Evolutionary conservation across 352 stramenopile species (phyloP).

Genomic region (Globisporangium nunn): DNA sequence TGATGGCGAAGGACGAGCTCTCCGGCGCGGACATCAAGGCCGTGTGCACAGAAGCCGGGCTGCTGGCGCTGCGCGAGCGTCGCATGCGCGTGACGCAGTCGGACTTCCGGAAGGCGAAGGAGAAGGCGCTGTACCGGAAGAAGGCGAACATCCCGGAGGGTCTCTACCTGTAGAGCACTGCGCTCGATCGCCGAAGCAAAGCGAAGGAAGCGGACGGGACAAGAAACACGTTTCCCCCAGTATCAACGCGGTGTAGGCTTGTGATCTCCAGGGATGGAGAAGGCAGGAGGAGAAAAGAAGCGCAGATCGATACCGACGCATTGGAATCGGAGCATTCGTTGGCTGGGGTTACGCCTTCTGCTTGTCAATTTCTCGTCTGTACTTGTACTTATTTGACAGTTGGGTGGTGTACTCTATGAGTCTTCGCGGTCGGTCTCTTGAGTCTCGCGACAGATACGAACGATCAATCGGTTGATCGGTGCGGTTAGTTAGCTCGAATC

Average conservation of each 20-base stretch:
- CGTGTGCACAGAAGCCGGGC: conserved; percentile 98
- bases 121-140: conserved; percentile 99
- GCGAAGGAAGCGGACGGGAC: too few relatives aligned
- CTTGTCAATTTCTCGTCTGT: background rate
- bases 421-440: background rate
- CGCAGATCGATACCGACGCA: background rate
- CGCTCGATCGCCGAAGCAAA: background rate
- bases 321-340: conserved; percentile 1
- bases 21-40: conserved; percentile 99
- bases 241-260: background rate
- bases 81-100: conserved; percentile 99
- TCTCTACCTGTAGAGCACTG: conserved; percentile 92
- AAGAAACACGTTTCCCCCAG: too few relatives aligned
- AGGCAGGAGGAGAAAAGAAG: background rate
- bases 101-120: conserved; percentile 99
- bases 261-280: background rate
- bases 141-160: conserved; percentile 99
- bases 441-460: background rate
- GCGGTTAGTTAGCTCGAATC: background rate
- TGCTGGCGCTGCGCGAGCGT: conserved; percentile 97
- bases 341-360: background rate
- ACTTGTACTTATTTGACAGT: background rate
- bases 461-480: background rate
- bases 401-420: background rate
- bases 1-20: conserved; percentile 99